Conservation (phyloP, 257 asterid species). For the Lycium barbarum region DNA sequence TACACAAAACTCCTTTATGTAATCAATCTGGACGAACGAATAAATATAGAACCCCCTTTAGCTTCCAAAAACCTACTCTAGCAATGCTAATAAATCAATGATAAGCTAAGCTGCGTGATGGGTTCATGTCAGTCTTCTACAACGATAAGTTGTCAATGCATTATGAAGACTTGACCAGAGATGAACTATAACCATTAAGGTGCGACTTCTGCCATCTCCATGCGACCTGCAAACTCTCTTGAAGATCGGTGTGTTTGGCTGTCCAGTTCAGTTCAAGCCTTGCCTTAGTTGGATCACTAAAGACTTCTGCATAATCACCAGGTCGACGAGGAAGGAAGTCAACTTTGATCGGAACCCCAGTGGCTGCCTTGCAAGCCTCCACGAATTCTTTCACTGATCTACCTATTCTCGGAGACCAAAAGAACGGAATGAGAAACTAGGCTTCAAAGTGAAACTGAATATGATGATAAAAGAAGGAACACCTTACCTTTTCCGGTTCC, state of each 20-base stretch:
- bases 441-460: not conserved
- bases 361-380: constrained; percentile 91
- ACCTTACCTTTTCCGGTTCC: constrained; percentile 83
- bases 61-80: constrained; percentile 24
- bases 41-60: constrained; percentile 23
- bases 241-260: constrained; percentile 70
- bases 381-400: constrained; percentile 96
- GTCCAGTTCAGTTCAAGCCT: constrained; percentile 84
- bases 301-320: constrained; percentile 96
- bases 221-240: constrained; percentile 71
- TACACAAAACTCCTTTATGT: constrained; percentile 7
- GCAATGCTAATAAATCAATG: not conserved
- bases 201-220: constrained; percentile 99
- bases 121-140: constrained; percentile 31
- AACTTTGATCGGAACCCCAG: constrained; percentile 79
- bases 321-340: constrained; percentile 89
- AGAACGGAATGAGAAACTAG: not conserved
- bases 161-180: constrained; percentile 51
- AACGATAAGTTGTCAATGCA: not conserved
- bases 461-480: not conserved
- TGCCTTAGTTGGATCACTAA: constrained; percentile 81
- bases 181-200: constrained; percentile 61
- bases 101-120: constrained; percentile 26
- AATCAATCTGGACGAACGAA: constrained; percentile 16
- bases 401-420: constrained; percentile 50